Evolutionary conservation across 768 basidiomycete species (phyloP).

Genomic region (Saitozyma podzolica): DNA sequence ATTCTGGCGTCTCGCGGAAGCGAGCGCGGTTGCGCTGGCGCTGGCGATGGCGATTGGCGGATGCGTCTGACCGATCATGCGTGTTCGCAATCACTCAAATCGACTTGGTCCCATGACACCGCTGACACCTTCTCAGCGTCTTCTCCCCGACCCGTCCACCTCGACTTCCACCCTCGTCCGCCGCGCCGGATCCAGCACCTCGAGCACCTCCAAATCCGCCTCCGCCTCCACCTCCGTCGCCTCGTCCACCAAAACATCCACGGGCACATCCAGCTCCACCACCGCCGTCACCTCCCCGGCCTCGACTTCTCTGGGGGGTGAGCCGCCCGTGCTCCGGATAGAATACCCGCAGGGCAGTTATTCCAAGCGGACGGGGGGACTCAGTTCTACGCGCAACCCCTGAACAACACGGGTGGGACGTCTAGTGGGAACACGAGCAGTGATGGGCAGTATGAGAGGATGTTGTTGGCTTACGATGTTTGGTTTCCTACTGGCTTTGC

Average conservation of each 20-base stretch:
- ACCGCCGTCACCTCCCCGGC: conserved; percentile 20
- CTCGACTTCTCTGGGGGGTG: conserved; percentile 24
- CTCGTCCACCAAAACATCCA: conserved; percentile 5
- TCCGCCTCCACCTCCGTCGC: conserved; percentile 8
- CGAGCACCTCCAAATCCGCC: conserved; percentile 10
- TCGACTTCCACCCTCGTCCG: conserved; percentile 34
- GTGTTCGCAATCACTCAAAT: too few relatives aligned
- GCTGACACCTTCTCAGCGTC: conserved; percentile 16
- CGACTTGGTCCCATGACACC: too few relatives aligned
- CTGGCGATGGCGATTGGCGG: too few relatives aligned
- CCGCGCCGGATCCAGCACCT: conserved; percentile 17
- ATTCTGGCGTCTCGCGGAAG: too few relatives aligned
- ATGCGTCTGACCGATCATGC: too few relatives aligned
- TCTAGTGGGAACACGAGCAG: conserved; percentile 12
- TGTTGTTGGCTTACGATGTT: conserved; percentile 62
- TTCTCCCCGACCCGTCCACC: conserved; percentile 43
- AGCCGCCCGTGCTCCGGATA: conserved; percentile 34
- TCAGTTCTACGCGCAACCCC: conserved; percentile 35
- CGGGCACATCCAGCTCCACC: conserved; percentile 11
- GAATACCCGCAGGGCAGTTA: conserved; percentile 44
- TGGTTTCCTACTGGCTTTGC: conserved; percentile 74
- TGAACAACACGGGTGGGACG: conserved; percentile 11
- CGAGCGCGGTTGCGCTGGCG: too few relatives aligned
- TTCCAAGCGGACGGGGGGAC: conserved; percentile 40
- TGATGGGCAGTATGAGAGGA: conserved; percentile 34